These are phyloP conservation scores for Byssochlamys sp. DNA, from an alignment of 2,329 filamentous ascomycete species.

Conservation along the genomic window DNA sequence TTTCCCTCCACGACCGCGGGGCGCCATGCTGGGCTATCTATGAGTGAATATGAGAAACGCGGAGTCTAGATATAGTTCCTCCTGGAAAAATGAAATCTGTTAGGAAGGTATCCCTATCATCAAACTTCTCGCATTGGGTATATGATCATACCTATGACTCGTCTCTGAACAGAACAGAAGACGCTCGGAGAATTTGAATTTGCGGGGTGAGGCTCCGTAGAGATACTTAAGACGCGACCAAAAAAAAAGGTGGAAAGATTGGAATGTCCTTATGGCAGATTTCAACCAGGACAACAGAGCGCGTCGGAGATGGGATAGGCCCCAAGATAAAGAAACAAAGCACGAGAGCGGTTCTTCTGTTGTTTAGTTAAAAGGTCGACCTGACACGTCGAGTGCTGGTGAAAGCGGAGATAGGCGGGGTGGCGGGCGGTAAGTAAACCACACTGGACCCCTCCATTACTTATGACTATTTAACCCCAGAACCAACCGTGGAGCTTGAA, in stretches of 20 bases:
- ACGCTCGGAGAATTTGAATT: background rate
- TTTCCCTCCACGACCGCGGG: constrained; percentile 9
- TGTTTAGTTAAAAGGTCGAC: background rate
- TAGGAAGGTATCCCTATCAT: background rate
- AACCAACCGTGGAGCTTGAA: background rate
- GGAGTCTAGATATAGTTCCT: background rate
- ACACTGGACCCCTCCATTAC: background rate
- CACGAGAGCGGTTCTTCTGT: background rate
- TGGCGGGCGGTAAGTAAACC: background rate
- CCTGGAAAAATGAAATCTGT: background rate
- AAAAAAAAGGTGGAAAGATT: background rate
- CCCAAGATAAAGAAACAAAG: background rate
- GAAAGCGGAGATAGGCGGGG: background rate
- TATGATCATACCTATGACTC: background rate
- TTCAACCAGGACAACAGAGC: background rate
- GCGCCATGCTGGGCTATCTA: constrained; percentile 5
- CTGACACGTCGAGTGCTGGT: background rate
- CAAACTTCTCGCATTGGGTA: background rate
- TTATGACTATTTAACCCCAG: background rate
- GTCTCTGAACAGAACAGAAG: background rate
- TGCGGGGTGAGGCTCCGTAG: background rate
- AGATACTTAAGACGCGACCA: background rate
- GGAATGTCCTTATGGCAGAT: background rate
- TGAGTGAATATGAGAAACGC: background rate
- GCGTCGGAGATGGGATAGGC: background rate